Evolutionary conservation across 2,329 filamentous ascomycete genomes (phyloP), one percentile per base, ranked within the genome.

Genomic region (Ceratocystis ficicola): DNA sequence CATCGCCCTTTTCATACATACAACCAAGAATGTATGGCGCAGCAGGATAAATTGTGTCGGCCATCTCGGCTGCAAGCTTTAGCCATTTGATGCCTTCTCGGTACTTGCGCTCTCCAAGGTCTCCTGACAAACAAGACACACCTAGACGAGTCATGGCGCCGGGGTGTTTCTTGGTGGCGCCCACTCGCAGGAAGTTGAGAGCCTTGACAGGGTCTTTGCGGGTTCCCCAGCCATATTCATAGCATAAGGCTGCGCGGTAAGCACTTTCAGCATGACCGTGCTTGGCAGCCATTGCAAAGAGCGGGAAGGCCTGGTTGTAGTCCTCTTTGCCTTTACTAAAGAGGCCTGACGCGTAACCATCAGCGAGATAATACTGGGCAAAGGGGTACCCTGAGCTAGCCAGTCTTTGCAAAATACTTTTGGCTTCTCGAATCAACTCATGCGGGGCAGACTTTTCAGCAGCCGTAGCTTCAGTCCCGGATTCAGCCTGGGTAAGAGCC

Each of bases 171-270:
- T 96, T 97, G 5, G 92, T 89, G 1, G 94, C 92, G 8, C 92
- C 89, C 69, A 88, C 87, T 65, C 93, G 87, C 73, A 96, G 88
- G 74, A 94, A 99, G 73, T 97, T 92, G 1, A 95, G 89, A 55
- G 94, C 93, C 76, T 96, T 96, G 62, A 88, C 85, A 66, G 89
- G 88, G 72, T 96, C 91, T 72, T 90, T 90, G 66, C 90, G 86
- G 72, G 88, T 95, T 50, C 94, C 94, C 94, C 94, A 99, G 69
- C 92, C 94, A 75, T 96, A 97, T 75, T 99, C 94, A 77, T 97
- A 97, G 78, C 92, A 96, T 66, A 99, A 80, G 17, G 89, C 94
- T 64, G 93, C 88, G 65, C 94, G 88, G 76, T 96, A 99, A 44
- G 87, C 92, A 66, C 94, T 94, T 78, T 99, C 94, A 61, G 94